Base-by-base conservation (phyloP, 2,329 filamentous ascomycete species). In the Colletotrichum sidae region DNA sequence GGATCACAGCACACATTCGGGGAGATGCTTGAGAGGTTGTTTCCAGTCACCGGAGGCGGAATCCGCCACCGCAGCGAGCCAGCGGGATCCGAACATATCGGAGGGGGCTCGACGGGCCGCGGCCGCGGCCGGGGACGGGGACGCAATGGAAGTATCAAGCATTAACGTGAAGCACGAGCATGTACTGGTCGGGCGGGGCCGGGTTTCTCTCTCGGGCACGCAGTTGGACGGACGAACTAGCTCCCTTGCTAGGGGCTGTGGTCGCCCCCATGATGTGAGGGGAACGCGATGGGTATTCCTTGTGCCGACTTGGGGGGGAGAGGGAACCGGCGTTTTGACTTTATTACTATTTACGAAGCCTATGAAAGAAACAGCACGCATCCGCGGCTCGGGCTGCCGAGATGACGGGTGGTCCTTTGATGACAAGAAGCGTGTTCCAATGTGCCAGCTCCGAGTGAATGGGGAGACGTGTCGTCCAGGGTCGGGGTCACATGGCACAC, bases 111-210 rank as follows among this genome's bases (percentile, higher is more conserved):
- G 55, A 49, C 13, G 34, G 41, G 37, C 60, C 47, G 42, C 46
- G n/a, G 47, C 41, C 2, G 25, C 47, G 60, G 33, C 60, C 47
- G 42, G 39, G n/a, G 47, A 35, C 2, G n/a, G 55, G 60, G 11
- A 15, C 34, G 8, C 44, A 44, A 65, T 60, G 51, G 45, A 10
- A 45, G 42, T 17, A 51, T 55, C 41, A 51, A 65, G 61, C 61
- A 52, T 65, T 60, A 45, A 55, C 38, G 37, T 51, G 61, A 51
- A 60, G 61, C 50, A 65, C 55, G 41, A 39, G 45, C 33, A 49
- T 51, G 38, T 46, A 60, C 41, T 56, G 56, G 34, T 25, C 51
- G 38, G 61, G 61, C 39, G 45, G 38, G 57, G 25, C 25, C 4
- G 25, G 13, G 15, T 38, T 17, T 17, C n/a, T 15, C 59, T n/a